Evolutionary conservation across 2,329 filamentous ascomycete species (phyloP).

Genomic region (Cladosporium sp.): DNA sequence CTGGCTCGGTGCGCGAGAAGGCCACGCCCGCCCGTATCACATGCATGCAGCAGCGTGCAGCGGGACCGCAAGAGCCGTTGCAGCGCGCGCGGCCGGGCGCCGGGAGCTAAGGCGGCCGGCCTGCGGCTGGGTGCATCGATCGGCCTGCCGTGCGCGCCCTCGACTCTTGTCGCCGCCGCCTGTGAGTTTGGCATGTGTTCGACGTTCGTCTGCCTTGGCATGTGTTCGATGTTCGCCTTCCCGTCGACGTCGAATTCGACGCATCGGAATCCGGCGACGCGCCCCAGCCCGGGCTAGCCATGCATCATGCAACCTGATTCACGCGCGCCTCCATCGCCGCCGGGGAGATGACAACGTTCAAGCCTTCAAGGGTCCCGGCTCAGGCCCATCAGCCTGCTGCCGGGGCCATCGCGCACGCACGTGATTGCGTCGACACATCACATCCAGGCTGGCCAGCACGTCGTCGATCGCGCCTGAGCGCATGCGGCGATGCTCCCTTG

Average conservation of each 20-base stretch:
- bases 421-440: neutral
- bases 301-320: neutral
- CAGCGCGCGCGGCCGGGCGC: neutral
- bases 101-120: neutral
- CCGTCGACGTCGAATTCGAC: neutral
- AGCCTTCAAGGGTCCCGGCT: no score
- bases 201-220: neutral
- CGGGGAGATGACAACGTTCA: no score
- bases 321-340: no score
- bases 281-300: slow-evolving; percentile 6
- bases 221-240: neutral
- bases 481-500: slow-evolving; percentile 7
- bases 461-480: no score
- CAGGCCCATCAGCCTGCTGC: no score
- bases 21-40: slow-evolving; percentile 7
- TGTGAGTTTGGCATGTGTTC: no score
- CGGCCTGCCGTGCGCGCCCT: neutral
- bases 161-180: no score
- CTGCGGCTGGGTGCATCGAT: slow-evolving; percentile 11
- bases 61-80: slow-evolving; percentile 11
- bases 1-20: neutral
- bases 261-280: slow-evolving; percentile 8
- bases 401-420: no score
- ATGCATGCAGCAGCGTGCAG: slow-evolving; percentile 12
- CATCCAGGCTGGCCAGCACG: neutral